Percentiles rank a stretch among this genome's conserved stretches.
Evolutionary conservation across 1,284 basidiomycete species (phyloP).

Genomic region (Tremellales sp.): DNA sequence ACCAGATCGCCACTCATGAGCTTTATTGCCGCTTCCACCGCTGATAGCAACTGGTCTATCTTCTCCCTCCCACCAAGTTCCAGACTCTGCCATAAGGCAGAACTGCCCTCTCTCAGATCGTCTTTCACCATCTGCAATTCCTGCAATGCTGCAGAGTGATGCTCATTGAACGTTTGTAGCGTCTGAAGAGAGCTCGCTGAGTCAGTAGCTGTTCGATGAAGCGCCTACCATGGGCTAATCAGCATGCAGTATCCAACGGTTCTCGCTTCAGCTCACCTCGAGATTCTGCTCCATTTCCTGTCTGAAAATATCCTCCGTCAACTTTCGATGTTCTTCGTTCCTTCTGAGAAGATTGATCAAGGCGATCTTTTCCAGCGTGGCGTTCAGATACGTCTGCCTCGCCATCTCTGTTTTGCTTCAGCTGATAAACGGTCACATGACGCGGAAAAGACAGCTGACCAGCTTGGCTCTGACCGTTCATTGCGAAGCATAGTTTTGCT

Average conservation of each 20-base stretch:
- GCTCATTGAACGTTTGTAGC: too few species aligned
- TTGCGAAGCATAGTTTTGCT: constrained; percentile 41
- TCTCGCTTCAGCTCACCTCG: neutral
- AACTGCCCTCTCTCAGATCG: too few species aligned
- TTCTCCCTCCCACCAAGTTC: too few species aligned
- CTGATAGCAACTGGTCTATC: too few species aligned
- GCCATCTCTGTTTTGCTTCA: constrained; percentile 22
- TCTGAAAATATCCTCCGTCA: neutral
- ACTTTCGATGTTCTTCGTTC: constrained; percentile 5
- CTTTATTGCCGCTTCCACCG: too few species aligned
- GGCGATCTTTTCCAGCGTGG: constrained; percentile 32
- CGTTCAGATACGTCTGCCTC: constrained; percentile 26
- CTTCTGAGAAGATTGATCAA: constrained; percentile 22
- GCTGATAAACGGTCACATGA: neutral
- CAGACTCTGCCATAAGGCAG: too few species aligned
- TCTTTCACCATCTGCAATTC: too few species aligned
- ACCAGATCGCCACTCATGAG: too few species aligned
- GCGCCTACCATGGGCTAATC: too few species aligned
- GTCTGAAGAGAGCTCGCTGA: too few species aligned
- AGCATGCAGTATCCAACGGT: neutral
- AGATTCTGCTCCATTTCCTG: neutral
- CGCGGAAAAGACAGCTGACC: constrained; percentile 14
- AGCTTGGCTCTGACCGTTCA: constrained; percentile 25
- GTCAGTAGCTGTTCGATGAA: too few species aligned
- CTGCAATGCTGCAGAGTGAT: too few species aligned